phyloP scores from a whole-genome alignment of 2,329 filamentous ascomycete genomes.

The Aspergillus sp. region DNA sequence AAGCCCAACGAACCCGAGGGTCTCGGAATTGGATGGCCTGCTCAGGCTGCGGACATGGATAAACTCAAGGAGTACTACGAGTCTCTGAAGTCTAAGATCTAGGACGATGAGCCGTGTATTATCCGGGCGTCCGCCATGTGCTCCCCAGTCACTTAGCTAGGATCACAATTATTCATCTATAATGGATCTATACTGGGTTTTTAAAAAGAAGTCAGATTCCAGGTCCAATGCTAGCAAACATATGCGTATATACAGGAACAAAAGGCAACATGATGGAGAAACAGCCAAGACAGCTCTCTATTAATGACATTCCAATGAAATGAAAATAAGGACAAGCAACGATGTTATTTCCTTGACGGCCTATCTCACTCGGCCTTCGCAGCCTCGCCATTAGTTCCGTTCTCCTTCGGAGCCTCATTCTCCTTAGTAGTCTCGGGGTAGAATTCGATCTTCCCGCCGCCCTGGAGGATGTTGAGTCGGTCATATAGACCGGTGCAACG shows the following conservation, averaged over 20 bases:
- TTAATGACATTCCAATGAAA: constrained; percentile 3
- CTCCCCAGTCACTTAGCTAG: too few species aligned
- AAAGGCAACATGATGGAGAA: neutral
- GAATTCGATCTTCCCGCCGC: constrained; percentile 68
- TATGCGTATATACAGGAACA: constrained; percentile 5
- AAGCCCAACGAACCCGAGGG: constrained; percentile 86
- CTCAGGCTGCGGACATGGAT: constrained; percentile 74
- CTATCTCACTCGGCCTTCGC: neutral
- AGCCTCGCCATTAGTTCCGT: neutral
- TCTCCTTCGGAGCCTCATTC: neutral
- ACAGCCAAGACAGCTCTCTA: constrained; percentile 2
- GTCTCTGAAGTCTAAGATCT: constrained; percentile 90
- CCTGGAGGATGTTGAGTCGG: constrained; percentile 68
- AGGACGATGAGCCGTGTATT: constrained; percentile 24
- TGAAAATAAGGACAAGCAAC: neutral
- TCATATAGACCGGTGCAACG: constrained; percentile 84
- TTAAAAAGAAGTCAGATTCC: neutral
- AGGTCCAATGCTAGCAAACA: constrained; percentile 1
- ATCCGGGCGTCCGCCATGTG: too few species aligned
- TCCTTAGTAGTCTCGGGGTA: constrained; percentile 48
- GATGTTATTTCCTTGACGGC: neutral
- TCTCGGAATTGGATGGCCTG: constrained; percentile 76
- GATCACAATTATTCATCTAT: neutral
- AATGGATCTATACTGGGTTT: neutral
- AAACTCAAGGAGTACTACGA: constrained; percentile 75